Evolutionary conservation across 176 grass and related monocot genomes (phyloP).

Genomic region (Hyparrhenia diplandra): DNA sequence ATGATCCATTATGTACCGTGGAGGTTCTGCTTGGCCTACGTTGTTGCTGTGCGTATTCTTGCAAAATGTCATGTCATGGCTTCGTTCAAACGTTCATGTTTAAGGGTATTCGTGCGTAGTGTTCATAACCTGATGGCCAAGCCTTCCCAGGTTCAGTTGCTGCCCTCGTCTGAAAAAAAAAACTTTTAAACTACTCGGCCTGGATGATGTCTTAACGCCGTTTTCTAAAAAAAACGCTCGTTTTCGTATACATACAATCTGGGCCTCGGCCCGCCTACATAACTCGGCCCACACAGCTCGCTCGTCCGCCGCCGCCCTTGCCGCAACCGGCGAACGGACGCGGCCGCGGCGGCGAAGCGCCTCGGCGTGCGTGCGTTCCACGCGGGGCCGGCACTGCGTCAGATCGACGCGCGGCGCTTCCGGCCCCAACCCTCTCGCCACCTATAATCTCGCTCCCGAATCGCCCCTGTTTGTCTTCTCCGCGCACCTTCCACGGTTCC

Average conservation of each 20-base stretch:
- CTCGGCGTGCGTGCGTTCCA: constrained; percentile 27
- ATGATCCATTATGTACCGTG: not conserved
- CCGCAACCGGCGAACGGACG: no score
- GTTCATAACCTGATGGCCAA: no score
- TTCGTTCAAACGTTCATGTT: no score
- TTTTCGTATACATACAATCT: no score
- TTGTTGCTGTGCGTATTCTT: not conserved
- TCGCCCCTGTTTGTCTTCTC: not conserved
- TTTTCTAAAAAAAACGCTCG: no score
- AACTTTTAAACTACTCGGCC: no score
- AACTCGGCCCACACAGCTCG: not conserved
- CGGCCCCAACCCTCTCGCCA: not conserved
- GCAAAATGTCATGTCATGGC: not conserved
- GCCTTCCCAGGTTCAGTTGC: no score
- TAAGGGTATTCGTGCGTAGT: no score
- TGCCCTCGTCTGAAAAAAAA: no score
- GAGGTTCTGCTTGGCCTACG: not conserved
- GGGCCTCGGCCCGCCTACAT: not conserved
- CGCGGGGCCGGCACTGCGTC: constrained; percentile 19
- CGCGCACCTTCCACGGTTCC: not conserved
- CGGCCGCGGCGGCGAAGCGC: not conserved
- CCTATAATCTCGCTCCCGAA: not conserved
- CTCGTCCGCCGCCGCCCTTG: not conserved
- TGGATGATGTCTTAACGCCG: no score
- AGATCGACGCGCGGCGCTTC: constrained; percentile 32